Evolutionary conservation across 257 asterid species (phyloP), one percentile per base, ranked within the genome.

Genomic region (Gentiana straminea): DNA sequence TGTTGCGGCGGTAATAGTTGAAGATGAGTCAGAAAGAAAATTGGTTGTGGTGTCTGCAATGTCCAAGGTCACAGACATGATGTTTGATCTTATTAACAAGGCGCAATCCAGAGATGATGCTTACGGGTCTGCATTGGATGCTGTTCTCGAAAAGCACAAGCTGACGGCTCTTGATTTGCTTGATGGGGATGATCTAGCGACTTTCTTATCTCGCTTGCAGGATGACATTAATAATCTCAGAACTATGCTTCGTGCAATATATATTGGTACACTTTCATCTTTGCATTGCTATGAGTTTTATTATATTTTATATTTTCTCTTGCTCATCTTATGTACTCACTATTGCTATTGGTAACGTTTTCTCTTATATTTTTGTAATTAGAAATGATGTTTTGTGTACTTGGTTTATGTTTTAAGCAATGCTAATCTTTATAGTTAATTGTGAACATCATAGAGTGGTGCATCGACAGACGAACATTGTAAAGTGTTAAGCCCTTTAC

Each of bases 1-100:
- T 58, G 99, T 92, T 61, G 97, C 95, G 10, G 83, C 85, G 52
- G 68, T 92, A 60, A 81, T 88, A 62, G 81, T 75, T 51, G 75
- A 70, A 53, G 97, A 92, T 68, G 81, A 64, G 53, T 81, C 99
- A 2, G 71, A 80, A 59, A 79, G 97, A 66, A 88, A 81, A 73
- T 66, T 92, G 81, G 94, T 85, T 13, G 91, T 92, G 3, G 95
- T 92, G 64, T 92, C 99, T 49, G 99, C 97, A 34, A 88, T 88
- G 94, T 85, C 99, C 32, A 88, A 92, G 82, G 97, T 85, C 68
- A 88, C 99, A 0, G 99, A 92, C 71, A 88, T 88, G 95, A 92
- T 92, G 94, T 92, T 85, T 63, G 94, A 77, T 72, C 93, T 92
- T 68, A 80, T 92, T 72, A 58, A 73, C 75, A 92, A 75, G 73